Evolutionary conservation across 345 rosid species (phyloP).

Genomic region (Capsella bursapastoris): DNA sequence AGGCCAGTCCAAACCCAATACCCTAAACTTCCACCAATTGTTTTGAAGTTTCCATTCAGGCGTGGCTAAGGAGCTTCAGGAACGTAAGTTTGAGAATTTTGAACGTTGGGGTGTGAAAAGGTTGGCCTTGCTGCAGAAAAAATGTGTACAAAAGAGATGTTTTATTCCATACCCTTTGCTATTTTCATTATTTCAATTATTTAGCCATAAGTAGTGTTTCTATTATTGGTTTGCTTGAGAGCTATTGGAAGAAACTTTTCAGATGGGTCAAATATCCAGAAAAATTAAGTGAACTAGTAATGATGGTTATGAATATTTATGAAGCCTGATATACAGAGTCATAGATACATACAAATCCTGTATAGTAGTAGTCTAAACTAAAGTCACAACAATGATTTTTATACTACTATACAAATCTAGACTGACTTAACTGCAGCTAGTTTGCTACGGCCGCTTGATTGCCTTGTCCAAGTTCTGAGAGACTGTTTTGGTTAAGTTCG

Average conservation of each 20-base stretch:
- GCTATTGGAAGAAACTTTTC: slow-evolving; percentile 5
- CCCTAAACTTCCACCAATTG: slow-evolving; percentile 43
- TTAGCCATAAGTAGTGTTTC: not conserved
- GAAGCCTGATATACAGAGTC: slow-evolving; percentile 31
- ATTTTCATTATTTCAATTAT: not conserved
- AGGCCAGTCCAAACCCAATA: slow-evolving; percentile 22
- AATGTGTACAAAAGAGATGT: slow-evolving; percentile 38
- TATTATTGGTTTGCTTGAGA: slow-evolving; percentile 10
- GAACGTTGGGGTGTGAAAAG: slow-evolving; percentile 9
- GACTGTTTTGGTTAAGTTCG: slow-evolving; percentile 78
- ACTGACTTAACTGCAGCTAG: slow-evolving; percentile 58
- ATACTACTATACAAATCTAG: slow-evolving; percentile 42
- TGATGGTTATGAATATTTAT: slow-evolving; percentile 19
- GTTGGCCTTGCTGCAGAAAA: slow-evolving; percentile 36
- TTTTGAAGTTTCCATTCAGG: slow-evolving; percentile 40
- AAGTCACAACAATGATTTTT: slow-evolving; percentile 36
- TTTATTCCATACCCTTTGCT: slow-evolving; percentile 3
- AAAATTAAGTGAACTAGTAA: slow-evolving; percentile 22
- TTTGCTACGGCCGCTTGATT: slow-evolving; percentile 58
- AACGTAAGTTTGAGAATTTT: slow-evolving; percentile 22
- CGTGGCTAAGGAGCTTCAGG: slow-evolving; percentile 29
- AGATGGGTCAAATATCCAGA: not conserved
- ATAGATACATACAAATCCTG: slow-evolving; percentile 37
- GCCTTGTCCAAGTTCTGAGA: slow-evolving; percentile 76
- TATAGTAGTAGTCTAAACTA: slow-evolving; percentile 32